Evolutionary conservation across 139 green algal genomes (phyloP).

Genomic region (Chlorella vulgaris): DNA sequence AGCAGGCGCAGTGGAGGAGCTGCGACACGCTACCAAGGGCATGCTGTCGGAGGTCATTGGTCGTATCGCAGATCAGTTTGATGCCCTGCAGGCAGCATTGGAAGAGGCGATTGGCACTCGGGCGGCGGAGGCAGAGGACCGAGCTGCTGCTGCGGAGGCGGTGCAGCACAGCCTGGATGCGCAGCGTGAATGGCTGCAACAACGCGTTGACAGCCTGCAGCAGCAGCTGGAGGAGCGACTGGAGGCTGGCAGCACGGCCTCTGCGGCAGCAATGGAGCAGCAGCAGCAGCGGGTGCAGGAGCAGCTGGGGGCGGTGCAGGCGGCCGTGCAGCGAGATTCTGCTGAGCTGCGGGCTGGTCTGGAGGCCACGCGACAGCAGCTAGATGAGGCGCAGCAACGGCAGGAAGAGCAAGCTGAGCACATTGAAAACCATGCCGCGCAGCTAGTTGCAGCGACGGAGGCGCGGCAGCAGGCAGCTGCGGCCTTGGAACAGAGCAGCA

Average conservation of each 20-base stretch:
- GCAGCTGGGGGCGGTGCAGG: not conserved
- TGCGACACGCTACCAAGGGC: constrained; percentile 17
- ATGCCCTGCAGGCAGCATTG: constrained; percentile 39
- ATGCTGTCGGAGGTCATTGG: constrained; percentile 28
- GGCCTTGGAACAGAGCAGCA: not conserved
- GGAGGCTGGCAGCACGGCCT: not conserved
- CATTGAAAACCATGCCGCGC: constrained; percentile 11
- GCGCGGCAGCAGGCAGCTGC: not conserved
- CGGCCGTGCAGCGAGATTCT: not conserved
- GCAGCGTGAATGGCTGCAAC: constrained; percentile 28
- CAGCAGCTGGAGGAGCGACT: not conserved
- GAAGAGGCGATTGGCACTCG: constrained; percentile 32
- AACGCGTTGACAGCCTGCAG: not conserved
- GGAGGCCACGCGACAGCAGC: not conserved
- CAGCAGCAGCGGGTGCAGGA: not conserved
- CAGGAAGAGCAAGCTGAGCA: not conserved
- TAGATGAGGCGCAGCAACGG: not conserved
- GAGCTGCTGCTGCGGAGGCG: not conserved
- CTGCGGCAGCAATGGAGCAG: not conserved
- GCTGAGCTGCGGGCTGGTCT: not conserved
- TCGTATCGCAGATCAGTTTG: constrained; percentile 52
- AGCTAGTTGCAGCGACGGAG: not conserved
- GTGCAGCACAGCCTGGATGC: constrained; percentile 8
- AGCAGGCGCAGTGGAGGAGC: constrained; percentile 11
- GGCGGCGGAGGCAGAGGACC: constrained; percentile 14